These are phyloP conservation scores for Pichia cabralensis DNA, from an alignment of 805 yeast species.

Conservation along the genomic window DNA sequence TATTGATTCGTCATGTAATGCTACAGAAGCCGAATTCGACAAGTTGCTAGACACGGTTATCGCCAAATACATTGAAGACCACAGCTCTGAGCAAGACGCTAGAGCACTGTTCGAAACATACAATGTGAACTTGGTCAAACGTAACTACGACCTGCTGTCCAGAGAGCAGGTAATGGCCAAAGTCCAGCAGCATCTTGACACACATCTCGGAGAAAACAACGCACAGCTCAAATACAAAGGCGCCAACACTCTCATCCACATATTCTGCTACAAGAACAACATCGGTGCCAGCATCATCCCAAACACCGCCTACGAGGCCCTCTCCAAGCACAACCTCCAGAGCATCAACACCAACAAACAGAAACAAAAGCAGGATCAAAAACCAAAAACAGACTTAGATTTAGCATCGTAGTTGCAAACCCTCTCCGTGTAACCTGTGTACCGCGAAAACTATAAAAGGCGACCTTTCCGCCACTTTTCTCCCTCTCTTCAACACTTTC, in stretches of 20 bases:
- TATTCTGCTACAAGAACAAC: conserved; percentile 82
- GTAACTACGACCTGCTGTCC: conserved; percentile 69
- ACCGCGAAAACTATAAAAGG: too few relatives aligned
- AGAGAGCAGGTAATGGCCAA: conserved; percentile 64
- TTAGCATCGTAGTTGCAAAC: too few relatives aligned
- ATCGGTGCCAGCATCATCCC: conserved; percentile 81
- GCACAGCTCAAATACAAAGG: conserved; percentile 62
- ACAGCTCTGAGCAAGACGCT: background rate
- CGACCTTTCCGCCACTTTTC: too few relatives aligned
- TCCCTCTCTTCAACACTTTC: too few relatives aligned
- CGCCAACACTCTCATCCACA: conserved; percentile 67
- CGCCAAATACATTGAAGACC: background rate
- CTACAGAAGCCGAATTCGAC: conserved; percentile 57
- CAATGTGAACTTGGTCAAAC: conserved; percentile 70
- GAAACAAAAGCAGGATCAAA: too few relatives aligned
- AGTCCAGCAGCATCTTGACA: conserved; percentile 28
- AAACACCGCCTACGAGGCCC: conserved; percentile 38
- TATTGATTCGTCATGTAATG: conserved; percentile 61
- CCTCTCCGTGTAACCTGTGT: too few relatives aligned
- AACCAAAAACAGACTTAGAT: too few relatives aligned
- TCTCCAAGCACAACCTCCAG: conserved; percentile 68
- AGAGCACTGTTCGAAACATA: conserved; percentile 32
- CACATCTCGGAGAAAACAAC: conserved; percentile 14
- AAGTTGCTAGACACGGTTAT: conserved; percentile 28
- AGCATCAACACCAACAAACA: conserved; percentile 60